phyloP scores from a whole-genome alignment of 2,329 filamentous ascomycete genomes.

The Ophiostoma ulmi region DNA sequence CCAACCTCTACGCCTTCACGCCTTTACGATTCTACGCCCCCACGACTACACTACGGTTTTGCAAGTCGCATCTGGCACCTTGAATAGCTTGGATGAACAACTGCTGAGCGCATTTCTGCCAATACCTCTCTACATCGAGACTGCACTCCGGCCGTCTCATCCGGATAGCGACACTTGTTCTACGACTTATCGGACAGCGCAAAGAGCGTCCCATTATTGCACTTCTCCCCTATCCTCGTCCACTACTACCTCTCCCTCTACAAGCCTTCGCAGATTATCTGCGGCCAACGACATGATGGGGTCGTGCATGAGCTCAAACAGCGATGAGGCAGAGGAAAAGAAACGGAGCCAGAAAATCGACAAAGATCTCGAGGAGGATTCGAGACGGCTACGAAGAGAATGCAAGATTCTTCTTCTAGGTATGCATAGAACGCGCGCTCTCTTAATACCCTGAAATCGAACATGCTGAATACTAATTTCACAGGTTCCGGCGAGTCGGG shows the following conservation, averaged over 20 bases:
- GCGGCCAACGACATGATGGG: slow-evolving; percentile 59
- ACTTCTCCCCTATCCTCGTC: not conserved
- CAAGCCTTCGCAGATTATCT: slow-evolving; percentile 1
- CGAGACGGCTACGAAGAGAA: slow-evolving; percentile 85
- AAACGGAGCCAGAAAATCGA: slow-evolving; percentile 97
- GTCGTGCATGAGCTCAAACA: slow-evolving; percentile 82
- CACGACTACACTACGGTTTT: not conserved
- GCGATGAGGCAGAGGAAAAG: slow-evolving; percentile 85
- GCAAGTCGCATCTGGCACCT: not conserved
- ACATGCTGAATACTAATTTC: slow-evolving; percentile 21
- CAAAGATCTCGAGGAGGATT: slow-evolving; percentile 88
- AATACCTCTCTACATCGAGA: not conserved
- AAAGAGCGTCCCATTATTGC: not conserved
- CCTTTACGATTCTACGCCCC: not conserved
- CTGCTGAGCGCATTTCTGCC: not conserved
- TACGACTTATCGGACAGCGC: not conserved
- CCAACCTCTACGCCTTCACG: no score
- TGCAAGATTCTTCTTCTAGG: slow-evolving; percentile 97
- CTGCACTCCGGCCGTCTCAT: no score
- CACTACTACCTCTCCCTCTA: not conserved
- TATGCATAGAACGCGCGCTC: slow-evolving; percentile 39
- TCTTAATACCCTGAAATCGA: no score
- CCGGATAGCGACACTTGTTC: not conserved
- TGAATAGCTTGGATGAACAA: not conserved
- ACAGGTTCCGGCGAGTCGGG: slow-evolving; percentile 95